A percentile compares a stretch with the other conserved stretches of the same genome.
Conservation (phyloP, 2,329 filamentous ascomycete genomes). For the Hypomyces rosellus region DNA sequence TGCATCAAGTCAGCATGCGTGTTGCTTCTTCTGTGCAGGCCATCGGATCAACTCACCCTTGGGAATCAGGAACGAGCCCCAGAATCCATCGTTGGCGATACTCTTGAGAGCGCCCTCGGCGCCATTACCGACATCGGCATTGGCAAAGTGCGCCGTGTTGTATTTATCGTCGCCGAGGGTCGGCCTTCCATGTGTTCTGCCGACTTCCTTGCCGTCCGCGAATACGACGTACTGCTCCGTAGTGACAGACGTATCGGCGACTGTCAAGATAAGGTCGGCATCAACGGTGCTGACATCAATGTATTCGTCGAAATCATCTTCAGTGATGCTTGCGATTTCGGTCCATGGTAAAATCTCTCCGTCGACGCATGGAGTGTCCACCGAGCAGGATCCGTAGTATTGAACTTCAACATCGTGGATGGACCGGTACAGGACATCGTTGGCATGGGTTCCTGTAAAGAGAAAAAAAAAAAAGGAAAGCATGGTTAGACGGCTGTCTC, state of each 20-base stretch:
- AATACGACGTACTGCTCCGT: slow-evolving; percentile 2
- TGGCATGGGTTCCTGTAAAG: background rate
- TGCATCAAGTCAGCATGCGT: too few species aligned
- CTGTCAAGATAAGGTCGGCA: background rate
- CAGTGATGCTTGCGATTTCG: background rate
- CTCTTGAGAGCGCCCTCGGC: slow-evolving; percentile 1
- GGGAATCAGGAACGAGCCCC: slow-evolving; percentile 3
- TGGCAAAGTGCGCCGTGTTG: background rate
- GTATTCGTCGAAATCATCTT: background rate
- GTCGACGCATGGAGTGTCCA: background rate
- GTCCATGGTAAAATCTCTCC: slow-evolving; percentile 1
- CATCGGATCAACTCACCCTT: background rate
- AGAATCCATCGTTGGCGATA: slow-evolving; percentile 4
- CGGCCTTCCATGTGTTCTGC: slow-evolving; percentile 1
- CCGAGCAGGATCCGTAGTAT: slow-evolving; percentile 3
- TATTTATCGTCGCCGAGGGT: slow-evolving; percentile 1
- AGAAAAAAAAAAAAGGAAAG: too few species aligned
- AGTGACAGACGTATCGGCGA: background rate
- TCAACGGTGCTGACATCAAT: background rate
- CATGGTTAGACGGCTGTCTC: background rate
- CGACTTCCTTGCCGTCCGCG: background rate
- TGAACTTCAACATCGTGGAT: background rate
- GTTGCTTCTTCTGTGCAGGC: background rate
- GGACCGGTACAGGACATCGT: slow-evolving; percentile 1
- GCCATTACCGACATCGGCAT: slow-evolving; percentile 1